Conservation (phyloP, 306 rosid species). For the Ormosia emarginata region DNA sequence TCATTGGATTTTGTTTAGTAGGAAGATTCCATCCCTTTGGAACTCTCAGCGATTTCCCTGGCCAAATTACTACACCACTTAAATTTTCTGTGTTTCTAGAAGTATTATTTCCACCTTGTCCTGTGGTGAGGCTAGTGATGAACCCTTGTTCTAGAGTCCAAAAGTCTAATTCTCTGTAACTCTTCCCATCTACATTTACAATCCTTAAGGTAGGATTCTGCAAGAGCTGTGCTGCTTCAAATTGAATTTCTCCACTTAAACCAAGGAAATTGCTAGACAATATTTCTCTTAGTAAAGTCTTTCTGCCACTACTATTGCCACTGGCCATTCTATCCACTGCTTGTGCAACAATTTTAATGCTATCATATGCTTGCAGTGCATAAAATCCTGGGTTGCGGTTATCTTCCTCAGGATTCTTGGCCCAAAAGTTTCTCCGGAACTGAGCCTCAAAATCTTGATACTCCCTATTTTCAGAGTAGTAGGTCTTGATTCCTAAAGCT, state of each 20-base stretch:
- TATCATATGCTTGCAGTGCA: constrained; percentile 64
- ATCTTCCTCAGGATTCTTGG: constrained; percentile 40
- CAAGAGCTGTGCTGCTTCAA: constrained; percentile 37
- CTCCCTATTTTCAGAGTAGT: constrained; percentile 37
- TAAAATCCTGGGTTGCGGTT: constrained; percentile 46
- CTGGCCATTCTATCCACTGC: constrained; percentile 34
- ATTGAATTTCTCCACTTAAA: constrained; percentile 55
- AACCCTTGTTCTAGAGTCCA: constrained; percentile 51
- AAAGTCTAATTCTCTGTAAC: constrained; percentile 47
- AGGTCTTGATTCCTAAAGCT: constrained; percentile 59
- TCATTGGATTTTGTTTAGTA: constrained; percentile 38
- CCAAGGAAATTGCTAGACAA: constrained; percentile 42
- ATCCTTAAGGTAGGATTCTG: constrained; percentile 38
- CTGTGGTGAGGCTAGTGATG: not conserved
- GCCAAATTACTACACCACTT: constrained; percentile 54
- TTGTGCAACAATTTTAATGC: constrained; percentile 41
- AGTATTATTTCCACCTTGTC: not conserved
- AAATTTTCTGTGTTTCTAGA: constrained; percentile 18
- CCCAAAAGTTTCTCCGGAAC: constrained; percentile 36
- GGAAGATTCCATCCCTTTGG: constrained; percentile 77
- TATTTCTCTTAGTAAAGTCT: constrained; percentile 11
- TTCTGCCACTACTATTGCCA: not conserved
- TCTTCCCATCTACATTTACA: constrained; percentile 45
- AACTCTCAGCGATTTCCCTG: constrained; percentile 36
- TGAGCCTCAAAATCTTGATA: constrained; percentile 32